Base-by-base conservation (phyloP, 2,329 filamentous ascomycete species). In the Trichoderma gracile region DNA sequence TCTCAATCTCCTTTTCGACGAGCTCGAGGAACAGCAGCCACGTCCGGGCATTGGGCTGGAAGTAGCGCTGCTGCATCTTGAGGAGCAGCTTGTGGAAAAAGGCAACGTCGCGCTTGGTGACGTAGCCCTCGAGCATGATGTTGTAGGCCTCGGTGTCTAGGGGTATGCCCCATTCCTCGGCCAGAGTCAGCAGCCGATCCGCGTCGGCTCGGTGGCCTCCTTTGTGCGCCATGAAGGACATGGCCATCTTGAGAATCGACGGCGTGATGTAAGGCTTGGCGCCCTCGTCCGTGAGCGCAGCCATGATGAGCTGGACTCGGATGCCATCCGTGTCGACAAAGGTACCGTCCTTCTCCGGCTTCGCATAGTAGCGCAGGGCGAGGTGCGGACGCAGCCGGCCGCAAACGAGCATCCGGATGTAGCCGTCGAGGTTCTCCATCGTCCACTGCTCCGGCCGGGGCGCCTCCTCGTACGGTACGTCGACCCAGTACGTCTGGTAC, bases 1-100 rank as follows among this genome's bases (percentile, higher is more conserved):
- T 76, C 56, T 81, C 78, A n/a, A 84, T 81, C 70, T 88, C 86
- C 12, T 82, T 83, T 72, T 85, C 83, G 64, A 89, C 83, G 50
- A 84, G 75, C n/a, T 75, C 72, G 19, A 85, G 72, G 65, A 84
- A 81, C 4, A 80, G 73, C 3, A 80, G 68, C 82, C 82, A 85
- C 0, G 82, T 84, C 17, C 72, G 71, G 3, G 79, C 70, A 54
- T 82, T 79, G 4, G 82, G 80, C 30, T 68, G 66, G 50, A 78
- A 75, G 54, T 75, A 77, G 14, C 74, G 73, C 7, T 67, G 60
- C 25, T 73, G 65, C 82, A 85, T 84, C 64, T 75, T 72, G 17
- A 71, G 67, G 17, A 84, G 68, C 1, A 77, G 73, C 3, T 68
- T 67, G 63, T 78, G 71, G 69, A 84, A 84, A 67, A 76, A 78